phyloP scores from a whole-genome alignment of 768 basidiomycete genomes.

The Termitomyces eurrhizus region DNA sequence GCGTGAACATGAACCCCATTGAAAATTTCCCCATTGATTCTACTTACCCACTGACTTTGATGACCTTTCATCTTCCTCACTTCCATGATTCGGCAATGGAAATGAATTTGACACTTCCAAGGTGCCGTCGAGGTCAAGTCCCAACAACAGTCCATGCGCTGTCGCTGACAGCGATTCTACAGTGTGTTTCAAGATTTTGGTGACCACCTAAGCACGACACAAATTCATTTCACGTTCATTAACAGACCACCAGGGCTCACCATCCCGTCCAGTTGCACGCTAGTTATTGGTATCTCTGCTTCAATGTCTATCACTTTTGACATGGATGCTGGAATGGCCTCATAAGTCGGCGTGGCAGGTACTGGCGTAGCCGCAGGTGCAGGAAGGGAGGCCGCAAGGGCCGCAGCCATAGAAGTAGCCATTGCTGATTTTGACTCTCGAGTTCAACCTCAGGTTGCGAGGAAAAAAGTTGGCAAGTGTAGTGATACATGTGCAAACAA shows the following conservation, averaged over 20 bases:
- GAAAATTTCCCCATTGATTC: slow-evolving; percentile 3
- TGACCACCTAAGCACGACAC: slow-evolving; percentile 60
- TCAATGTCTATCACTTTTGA: slow-evolving; percentile 92
- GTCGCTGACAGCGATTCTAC: slow-evolving; percentile 71
- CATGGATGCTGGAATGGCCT: slow-evolving; percentile 90
- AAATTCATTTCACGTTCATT: neutral
- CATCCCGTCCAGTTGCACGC: slow-evolving; percentile 83
- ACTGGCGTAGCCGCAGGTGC: slow-evolving; percentile 56
- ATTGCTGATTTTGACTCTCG: slow-evolving; percentile 30
- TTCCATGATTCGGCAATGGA: slow-evolving; percentile 67
- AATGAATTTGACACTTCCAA: slow-evolving; percentile 92
- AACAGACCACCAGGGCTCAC: slow-evolving; percentile 43
- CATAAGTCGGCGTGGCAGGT: slow-evolving; percentile 67
- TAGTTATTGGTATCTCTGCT: slow-evolving; percentile 76
- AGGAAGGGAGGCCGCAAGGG: slow-evolving; percentile 81
- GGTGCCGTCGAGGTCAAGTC: slow-evolving; percentile 87
- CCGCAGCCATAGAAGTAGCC: slow-evolving; percentile 89
- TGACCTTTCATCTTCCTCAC: slow-evolving; percentile 82
- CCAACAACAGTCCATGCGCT: slow-evolving; percentile 82
- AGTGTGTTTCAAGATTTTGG: slow-evolving; percentile 92
- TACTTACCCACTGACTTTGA: slow-evolving; percentile 66
- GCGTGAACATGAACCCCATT: neutral
- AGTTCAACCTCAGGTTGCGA: neutral
- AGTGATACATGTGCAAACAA: slow-evolving; percentile 30
- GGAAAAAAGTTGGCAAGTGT: slow-evolving; percentile 19